Evolutionary conservation across 495 filamentous ascomycete species (phyloP).

Genomic region (Daldinia childiae): DNA sequence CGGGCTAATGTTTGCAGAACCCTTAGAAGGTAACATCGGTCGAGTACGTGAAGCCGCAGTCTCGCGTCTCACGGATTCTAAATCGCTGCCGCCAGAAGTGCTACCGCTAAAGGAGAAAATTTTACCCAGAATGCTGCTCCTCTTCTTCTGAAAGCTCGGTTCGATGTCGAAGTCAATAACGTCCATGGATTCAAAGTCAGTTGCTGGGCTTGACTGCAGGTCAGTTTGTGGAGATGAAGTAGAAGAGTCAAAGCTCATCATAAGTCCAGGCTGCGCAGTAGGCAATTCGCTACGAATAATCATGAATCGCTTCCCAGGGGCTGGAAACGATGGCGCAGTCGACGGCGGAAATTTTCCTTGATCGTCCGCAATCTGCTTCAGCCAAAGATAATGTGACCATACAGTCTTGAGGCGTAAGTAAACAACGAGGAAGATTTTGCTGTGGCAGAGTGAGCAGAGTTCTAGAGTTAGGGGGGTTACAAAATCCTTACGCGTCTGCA

Average conservation of each 20-base stretch:
- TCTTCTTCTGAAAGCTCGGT: slow-evolving; percentile 62
- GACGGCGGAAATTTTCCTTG: slow-evolving; percentile 68
- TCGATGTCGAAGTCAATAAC: slow-evolving; percentile 36
- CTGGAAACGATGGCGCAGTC: slow-evolving; percentile 84
- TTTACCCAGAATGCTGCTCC: slow-evolving; percentile 75
- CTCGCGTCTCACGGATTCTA: slow-evolving; percentile 56
- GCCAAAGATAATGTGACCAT: slow-evolving; percentile 82
- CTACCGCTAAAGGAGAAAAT: slow-evolving; percentile 65
- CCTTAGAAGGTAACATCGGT: slow-evolving; percentile 34
- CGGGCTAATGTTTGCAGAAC: slow-evolving; percentile 25
- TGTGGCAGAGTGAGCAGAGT: slow-evolving; percentile 45
- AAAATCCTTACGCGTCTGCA: slow-evolving; percentile 70
- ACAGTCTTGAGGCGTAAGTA: slow-evolving; percentile 73
- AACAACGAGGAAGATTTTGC: slow-evolving; percentile 75
- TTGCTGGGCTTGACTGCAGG: slow-evolving; percentile 28
- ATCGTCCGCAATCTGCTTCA: slow-evolving; percentile 70
- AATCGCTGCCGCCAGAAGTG: slow-evolving; percentile 45
- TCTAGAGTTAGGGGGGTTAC: slow-evolving; percentile 5
- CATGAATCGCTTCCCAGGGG: slow-evolving; percentile 88
- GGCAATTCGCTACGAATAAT: slow-evolving; percentile 89
- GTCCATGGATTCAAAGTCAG: slow-evolving; percentile 46
- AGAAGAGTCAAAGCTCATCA: slow-evolving; percentile 54
- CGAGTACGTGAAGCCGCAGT: slow-evolving; percentile 50
- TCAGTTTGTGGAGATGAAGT: slow-evolving; percentile 29
- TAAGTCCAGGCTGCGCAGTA: slow-evolving; percentile 58